Evolutionary conservation across 805 yeast species (phyloP).

Genomic region (Metschnikowia sp.): DNA sequence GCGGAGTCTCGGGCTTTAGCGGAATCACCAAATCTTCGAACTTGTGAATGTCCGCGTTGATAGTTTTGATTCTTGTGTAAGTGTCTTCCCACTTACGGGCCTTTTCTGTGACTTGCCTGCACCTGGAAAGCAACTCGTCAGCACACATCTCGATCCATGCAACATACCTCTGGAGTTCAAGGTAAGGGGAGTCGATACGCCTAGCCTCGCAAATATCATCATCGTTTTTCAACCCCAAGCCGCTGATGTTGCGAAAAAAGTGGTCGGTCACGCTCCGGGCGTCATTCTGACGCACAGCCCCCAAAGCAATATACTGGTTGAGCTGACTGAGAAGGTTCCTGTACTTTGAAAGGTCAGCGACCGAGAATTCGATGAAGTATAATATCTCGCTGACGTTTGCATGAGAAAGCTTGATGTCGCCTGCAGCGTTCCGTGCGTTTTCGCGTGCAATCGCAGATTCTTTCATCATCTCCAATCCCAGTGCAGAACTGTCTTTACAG

Average conservation of each 20-base stretch:
- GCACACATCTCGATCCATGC: slow-evolving; percentile 25
- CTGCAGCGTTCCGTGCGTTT: slow-evolving; percentile 17
- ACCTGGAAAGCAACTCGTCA: slow-evolving; percentile 22
- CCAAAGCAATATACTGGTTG: slow-evolving; percentile 34
- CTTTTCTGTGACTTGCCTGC: slow-evolving; percentile 22
- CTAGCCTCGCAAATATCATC: background rate
- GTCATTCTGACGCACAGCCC: slow-evolving; percentile 35
- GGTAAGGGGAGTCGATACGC: slow-evolving; percentile 5
- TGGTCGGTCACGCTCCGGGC: slow-evolving; percentile 19
- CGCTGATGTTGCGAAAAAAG: slow-evolving; percentile 4
- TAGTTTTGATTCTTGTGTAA: slow-evolving; percentile 23
- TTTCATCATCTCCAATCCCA: slow-evolving; percentile 34
- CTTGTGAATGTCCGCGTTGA: slow-evolving; percentile 28
- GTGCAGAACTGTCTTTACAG: slow-evolving; percentile 18
- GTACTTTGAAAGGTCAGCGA: slow-evolving; percentile 38
- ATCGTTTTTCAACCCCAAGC: background rate
- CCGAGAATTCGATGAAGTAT: slow-evolving; percentile 46
- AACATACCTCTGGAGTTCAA: slow-evolving; percentile 1
- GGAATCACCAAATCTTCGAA: slow-evolving; percentile 22
- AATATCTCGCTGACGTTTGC: slow-evolving; percentile 38
- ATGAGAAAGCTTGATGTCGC: slow-evolving; percentile 24
- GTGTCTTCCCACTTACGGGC: slow-evolving; percentile 31
- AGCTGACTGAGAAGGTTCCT: slow-evolving; percentile 28
- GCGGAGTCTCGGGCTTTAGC: background rate
- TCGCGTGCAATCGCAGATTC: slow-evolving; percentile 15